These are phyloP conservation scores for Botrytis fabae DNA, from an alignment of 2,329 filamentous ascomycete species.

Conservation along the genomic window DNA sequence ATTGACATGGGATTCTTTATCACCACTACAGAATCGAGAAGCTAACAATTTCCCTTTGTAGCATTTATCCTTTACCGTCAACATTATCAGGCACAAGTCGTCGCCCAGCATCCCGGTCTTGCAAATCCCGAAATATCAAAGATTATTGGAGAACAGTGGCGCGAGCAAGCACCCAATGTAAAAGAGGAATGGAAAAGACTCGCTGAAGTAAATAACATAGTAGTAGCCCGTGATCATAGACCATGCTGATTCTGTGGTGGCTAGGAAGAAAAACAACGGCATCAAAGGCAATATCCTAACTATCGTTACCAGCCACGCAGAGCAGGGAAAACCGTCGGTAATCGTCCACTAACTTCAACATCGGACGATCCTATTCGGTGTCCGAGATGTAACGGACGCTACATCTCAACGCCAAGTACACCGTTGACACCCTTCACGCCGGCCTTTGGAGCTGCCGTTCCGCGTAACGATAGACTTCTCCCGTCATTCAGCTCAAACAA, in stretches of 20 bases:
- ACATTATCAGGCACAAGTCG: slow-evolving; percentile 81
- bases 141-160: slow-evolving; percentile 89
- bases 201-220: slow-evolving; percentile 64
- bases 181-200: slow-evolving; percentile 87
- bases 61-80: slow-evolving; percentile 98
- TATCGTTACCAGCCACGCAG: slow-evolving; percentile 83
- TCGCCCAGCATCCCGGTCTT: slow-evolving; percentile 79
- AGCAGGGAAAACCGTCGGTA: slow-evolving; percentile 36
- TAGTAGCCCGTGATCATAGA: neutral
- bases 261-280: slow-evolving; percentile 83
- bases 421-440: slow-evolving; percentile 39
- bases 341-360: slow-evolving; percentile 36
- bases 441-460: slow-evolving; percentile 25
- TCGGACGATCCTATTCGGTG: slow-evolving; percentile 59
- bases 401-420: slow-evolving; percentile 41
- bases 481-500: slow-evolving; percentile 29
- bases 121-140: slow-evolving; percentile 97
- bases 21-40: slow-evolving; percentile 36
- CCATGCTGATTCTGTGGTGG: neutral
- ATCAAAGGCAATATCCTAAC: slow-evolving; percentile 86
- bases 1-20: slow-evolving; percentile 24
- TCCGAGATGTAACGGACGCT: slow-evolving; percentile 65
- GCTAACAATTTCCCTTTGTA: slow-evolving; percentile 48
- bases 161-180: slow-evolving; percentile 67
- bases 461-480: slow-evolving; percentile 29